Conservation (phyloP, 805 yeast species). For the Starmerella geochares region DNA sequence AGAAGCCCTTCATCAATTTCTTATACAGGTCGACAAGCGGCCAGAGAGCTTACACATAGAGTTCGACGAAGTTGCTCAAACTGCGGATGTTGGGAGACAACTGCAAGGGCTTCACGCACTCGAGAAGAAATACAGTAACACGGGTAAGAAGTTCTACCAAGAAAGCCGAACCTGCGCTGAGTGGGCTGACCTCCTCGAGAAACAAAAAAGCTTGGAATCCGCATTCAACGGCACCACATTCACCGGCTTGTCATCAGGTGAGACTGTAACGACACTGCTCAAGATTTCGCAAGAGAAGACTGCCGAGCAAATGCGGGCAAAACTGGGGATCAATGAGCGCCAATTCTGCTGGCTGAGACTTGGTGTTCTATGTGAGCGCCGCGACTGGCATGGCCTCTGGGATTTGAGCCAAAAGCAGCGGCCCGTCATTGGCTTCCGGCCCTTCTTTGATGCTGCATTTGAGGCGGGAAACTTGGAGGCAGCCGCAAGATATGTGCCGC, state of each 20-base stretch:
- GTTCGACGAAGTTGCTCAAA: constrained; percentile 18
- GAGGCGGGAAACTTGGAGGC: constrained; percentile 47
- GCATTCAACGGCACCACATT: constrained; percentile 36
- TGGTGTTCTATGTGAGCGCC: constrained; percentile 38
- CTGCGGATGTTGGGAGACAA: constrained; percentile 8
- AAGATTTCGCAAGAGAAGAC: constrained; percentile 41
- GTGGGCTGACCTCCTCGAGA: constrained; percentile 36
- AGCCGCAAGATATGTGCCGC: constrained; percentile 49
- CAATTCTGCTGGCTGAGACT: constrained; percentile 48
- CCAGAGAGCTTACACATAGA: constrained; percentile 15
- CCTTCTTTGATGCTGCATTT: constrained; percentile 48
- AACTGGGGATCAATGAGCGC: constrained; percentile 47
- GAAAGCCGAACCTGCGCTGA: constrained; percentile 38
- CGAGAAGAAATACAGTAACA: constrained; percentile 31
- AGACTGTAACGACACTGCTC: constrained; percentile 41
- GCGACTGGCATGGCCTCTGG: constrained; percentile 48
- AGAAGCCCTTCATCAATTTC: constrained; percentile 43
- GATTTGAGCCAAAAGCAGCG: constrained; percentile 45
- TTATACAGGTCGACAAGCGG: constrained; percentile 52
- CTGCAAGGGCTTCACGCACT: constrained; percentile 27
- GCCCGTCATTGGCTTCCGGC: constrained; percentile 63
- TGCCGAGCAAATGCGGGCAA: constrained; percentile 42
- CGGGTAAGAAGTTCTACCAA: constrained; percentile 27
- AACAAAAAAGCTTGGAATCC: constrained; percentile 39
- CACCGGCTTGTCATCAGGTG: constrained; percentile 37